These are phyloP conservation scores for Neurospora sp. DNA, from an alignment of 2,329 filamentous ascomycete genomes.

Conservation along the genomic window DNA sequence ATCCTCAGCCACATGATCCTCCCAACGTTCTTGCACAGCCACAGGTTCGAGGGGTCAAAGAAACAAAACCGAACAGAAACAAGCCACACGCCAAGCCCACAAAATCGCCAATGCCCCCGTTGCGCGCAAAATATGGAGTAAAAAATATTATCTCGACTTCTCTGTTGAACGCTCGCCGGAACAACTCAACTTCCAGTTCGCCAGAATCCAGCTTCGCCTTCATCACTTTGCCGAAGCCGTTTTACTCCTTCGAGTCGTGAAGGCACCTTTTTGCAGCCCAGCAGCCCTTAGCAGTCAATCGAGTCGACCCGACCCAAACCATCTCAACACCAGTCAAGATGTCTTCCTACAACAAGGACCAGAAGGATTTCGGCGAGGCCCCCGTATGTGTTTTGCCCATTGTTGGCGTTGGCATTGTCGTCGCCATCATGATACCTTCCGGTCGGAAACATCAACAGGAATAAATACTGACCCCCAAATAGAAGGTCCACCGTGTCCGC, in stretches of 20 bases:
- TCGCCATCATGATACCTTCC: neutral
- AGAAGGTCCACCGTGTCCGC: constrained; percentile 20
- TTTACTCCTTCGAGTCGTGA: constrained; percentile 68
- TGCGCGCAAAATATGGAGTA: neutral
- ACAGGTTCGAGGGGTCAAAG: neutral
- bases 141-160: neutral
- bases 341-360: constrained; percentile 82
- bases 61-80: neutral
- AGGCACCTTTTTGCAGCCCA: constrained; percentile 30
- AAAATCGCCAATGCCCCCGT: neutral
- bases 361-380: constrained; percentile 88
- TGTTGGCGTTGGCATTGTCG: neutral
- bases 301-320: constrained; percentile 8
- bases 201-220: constrained; percentile 11
- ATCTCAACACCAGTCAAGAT: constrained; percentile 43
- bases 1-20: constrained; percentile 4
- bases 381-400: constrained; percentile 48
- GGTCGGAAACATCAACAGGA: neutral
- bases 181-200: constrained; percentile 28
- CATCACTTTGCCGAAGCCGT: constrained; percentile 21
- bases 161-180: neutral
- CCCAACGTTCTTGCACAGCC: neutral
- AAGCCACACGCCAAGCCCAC: neutral
- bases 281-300: constrained; percentile 2
- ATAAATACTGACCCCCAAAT: neutral